A percentile compares a stretch with the other conserved stretches of the same genome.
Evolutionary conservation across 192 early-diverging fungal genomes (phyloP).

Genomic region (Phlyctochytrium arcticum): DNA sequence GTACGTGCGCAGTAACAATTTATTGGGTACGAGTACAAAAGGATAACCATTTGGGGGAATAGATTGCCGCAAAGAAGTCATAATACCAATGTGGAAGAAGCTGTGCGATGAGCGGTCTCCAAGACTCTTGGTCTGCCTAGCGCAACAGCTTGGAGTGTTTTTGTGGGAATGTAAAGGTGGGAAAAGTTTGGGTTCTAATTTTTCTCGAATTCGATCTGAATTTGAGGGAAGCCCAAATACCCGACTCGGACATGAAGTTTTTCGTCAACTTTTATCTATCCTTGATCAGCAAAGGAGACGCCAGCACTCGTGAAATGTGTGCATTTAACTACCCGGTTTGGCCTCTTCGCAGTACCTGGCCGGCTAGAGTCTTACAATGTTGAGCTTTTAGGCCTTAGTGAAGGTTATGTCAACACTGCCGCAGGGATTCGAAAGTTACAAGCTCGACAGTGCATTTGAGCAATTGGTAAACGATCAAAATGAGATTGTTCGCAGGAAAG

Average conservation of each 20-base stretch:
- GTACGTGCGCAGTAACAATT: no score
- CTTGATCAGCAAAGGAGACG: constrained; percentile 15
- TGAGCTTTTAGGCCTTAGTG: no score
- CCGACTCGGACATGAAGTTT: constrained; percentile 30
- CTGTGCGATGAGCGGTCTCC: constrained; percentile 38
- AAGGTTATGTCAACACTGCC: no score
- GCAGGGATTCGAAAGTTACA: constrained; percentile 24
- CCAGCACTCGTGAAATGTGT: constrained; percentile 33
- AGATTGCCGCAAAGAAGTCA: no score
- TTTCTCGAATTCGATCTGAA: not conserved
- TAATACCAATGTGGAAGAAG: constrained; percentile 46
- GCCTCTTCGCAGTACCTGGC: no score
- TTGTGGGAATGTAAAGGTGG: constrained; percentile 38
- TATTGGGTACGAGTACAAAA: no score
- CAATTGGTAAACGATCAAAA: constrained; percentile 24
- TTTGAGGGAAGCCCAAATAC: constrained; percentile 38
- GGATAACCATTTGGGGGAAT: no score
- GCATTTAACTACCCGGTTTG: constrained; percentile 50
- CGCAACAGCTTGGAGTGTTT: constrained; percentile 40
- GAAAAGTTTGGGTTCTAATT: no score
- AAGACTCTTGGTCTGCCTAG: constrained; percentile 27
- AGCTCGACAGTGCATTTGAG: constrained; percentile 34
- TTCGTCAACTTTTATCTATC: constrained; percentile 44
- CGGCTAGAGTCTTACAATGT: no score
- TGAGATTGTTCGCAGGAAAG: constrained; percentile 25